Base-by-base conservation (phyloP, 1,139 yeast species). In the Geotrichum citri-aurantii region DNA sequence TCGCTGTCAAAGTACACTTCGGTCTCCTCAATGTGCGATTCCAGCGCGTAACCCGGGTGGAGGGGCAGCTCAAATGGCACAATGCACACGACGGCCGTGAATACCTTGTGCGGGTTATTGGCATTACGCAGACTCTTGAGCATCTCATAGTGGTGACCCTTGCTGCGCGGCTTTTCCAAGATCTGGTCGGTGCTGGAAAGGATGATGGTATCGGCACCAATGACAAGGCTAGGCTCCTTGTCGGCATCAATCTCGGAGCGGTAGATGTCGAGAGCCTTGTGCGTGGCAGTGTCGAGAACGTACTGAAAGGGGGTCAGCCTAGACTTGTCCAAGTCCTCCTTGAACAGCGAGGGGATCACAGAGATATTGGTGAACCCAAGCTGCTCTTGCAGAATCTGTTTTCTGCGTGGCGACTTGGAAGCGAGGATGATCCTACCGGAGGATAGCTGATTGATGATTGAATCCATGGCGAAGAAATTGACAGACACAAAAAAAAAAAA, bases 191-290 rank as follows among this genome's bases (percentile, higher is more conserved):
- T 84, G 50, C 80, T 77, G 54, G 82, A 76, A 26, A 83, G 82
- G n/a, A 92, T 82, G 10, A 93, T 80, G 0, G 97, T 90, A 68
- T 95, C 98, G n/a, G 97, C 93, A 0, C 95, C 83, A 4, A 88
- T 66, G 3, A 84, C 73, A 1, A 88, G 67, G 1, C 68, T 68
- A 14, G 79, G 78, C 19, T 73, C 73, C 12, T 65, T 65, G 59
- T 75, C 77, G 19, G 74, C 66, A 56, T 69, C 71, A 42, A 67
- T 66, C 58, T 81, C 71, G 44, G 78, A 74, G 4, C 74, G 69
- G 64, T 85, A 75, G 0, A 89, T 88, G n/a, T 82, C 81, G 40
- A 77, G 48, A 0, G 83, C 83, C 66, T 93, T 93, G 33, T 79
- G 81, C 19, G 73, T 71, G 1, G 96, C 87, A 0, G 98, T 93